A percentile compares a stretch with the other conserved stretches of the same genome.
Evolutionary conservation across 2,329 filamentous ascomycete genomes (phyloP).

Genomic region (Lasiodiplodia sp.): DNA sequence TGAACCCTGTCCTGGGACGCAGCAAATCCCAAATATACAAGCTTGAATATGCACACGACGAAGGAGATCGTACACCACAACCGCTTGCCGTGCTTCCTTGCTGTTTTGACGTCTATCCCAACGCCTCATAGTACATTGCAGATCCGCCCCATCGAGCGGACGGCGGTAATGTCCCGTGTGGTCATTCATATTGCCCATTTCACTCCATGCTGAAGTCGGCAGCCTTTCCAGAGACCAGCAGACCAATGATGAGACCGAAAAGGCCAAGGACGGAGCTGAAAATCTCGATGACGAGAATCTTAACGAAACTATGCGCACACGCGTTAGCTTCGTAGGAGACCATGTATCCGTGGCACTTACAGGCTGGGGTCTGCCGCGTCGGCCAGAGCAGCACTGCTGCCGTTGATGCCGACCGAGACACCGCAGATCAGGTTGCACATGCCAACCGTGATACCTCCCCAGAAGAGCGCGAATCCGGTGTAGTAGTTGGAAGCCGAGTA

Average conservation of each 20-base stretch:
- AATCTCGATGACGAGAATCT: slow-evolving; percentile 98
- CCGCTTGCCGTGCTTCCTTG: neutral
- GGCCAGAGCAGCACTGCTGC: slow-evolving; percentile 92
- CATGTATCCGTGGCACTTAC: slow-evolving; percentile 63
- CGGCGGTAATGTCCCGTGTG: slow-evolving; percentile 7
- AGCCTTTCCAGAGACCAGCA: slow-evolving; percentile 86
- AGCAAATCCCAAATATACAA: slow-evolving; percentile 19
- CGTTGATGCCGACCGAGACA: slow-evolving; percentile 96
- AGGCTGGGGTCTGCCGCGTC: slow-evolving; percentile 92
- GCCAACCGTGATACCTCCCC: slow-evolving; percentile 92
- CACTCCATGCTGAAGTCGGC: slow-evolving; percentile 64
- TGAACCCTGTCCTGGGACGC: neutral
- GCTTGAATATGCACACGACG: slow-evolving; percentile 25
- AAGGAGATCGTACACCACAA: slow-evolving; percentile 12
- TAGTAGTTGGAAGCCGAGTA: slow-evolving; percentile 85
- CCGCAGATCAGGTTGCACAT: slow-evolving; percentile 96
- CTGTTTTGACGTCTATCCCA: slow-evolving; percentile 25
- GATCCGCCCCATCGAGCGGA: slow-evolving; percentile 11
- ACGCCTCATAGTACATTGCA: slow-evolving; percentile 26
- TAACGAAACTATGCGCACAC: slow-evolving; percentile 77
- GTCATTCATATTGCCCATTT: slow-evolving; percentile 36
- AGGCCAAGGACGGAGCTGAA: slow-evolving; percentile 97
- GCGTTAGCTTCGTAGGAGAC: slow-evolving; percentile 31
- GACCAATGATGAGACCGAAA: slow-evolving; percentile 93
- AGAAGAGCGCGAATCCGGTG: slow-evolving; percentile 94